phyloP scores from a whole-genome alignment of 2,329 filamentous ascomycete species.

The Aurifilum marmelostoma region DNA sequence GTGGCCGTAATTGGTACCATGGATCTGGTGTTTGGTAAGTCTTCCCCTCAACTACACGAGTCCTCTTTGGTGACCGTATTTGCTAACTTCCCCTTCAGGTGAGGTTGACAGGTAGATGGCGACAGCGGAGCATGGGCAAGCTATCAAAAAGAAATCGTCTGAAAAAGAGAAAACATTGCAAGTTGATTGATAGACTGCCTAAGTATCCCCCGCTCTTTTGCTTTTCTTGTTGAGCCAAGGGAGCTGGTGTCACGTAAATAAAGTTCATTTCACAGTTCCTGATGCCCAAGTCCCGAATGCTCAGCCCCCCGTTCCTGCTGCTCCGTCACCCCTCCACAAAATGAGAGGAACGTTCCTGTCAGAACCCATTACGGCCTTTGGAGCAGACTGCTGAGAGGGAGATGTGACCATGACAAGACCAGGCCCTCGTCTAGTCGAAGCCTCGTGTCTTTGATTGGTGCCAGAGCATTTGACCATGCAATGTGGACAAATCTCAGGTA shows the following conservation, averaged over 20 bases:
- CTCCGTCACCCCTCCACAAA: neutral
- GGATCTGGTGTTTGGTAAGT: conserved; percentile 85
- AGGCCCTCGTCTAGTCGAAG: neutral
- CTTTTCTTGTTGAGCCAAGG: conserved; percentile 21
- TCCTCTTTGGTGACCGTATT: neutral
- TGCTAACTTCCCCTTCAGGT: conserved; percentile 49
- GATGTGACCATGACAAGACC: neutral
- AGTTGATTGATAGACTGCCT: conserved; percentile 20
- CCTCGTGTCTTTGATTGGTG: no score
- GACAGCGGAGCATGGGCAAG: conserved; percentile 25
- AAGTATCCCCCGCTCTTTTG: conserved; percentile 11
- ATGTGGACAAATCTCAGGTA: neutral
- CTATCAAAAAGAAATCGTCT: conserved; percentile 26
- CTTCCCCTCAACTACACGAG: neutral
- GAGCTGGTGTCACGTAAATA: conserved; percentile 15
- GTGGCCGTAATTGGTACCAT: conserved; percentile 93
- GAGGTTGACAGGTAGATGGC: conserved; percentile 62
- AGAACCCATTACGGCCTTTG: neutral
- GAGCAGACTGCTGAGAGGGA: neutral
- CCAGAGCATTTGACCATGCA: no score
- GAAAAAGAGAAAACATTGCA: conserved; percentile 32
- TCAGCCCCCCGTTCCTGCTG: neutral
- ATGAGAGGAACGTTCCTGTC: neutral
- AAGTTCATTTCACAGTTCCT: neutral
- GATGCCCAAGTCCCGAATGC: neutral